phyloP scores from a whole-genome alignment of 441 rosid genomes.

The Pelargonium cotyledonis region DNA sequence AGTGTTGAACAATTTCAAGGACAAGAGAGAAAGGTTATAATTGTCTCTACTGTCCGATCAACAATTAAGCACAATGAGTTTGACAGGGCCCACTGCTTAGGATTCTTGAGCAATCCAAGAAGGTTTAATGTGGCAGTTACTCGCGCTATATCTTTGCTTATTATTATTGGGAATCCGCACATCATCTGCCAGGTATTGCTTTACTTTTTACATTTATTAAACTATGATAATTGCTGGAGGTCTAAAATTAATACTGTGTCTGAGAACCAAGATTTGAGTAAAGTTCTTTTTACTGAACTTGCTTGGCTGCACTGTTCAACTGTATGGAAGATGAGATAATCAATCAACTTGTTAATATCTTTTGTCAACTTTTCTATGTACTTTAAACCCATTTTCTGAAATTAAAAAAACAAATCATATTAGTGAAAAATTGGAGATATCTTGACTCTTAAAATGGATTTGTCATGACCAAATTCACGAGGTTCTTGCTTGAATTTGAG shows the following conservation, averaged over 20 bases:
- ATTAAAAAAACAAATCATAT: neutral
- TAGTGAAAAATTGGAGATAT: no score
- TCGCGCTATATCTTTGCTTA: slow-evolving; percentile 68
- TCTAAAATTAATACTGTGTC: neutral
- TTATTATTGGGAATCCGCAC: slow-evolving; percentile 81
- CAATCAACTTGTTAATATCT: neutral
- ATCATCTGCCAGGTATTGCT: slow-evolving; percentile 60
- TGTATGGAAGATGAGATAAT: neutral
- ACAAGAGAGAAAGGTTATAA: slow-evolving; percentile 73
- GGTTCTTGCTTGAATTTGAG: no score
- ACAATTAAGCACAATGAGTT: slow-evolving; percentile 72
- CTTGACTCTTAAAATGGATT: no score
- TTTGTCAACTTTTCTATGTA: neutral
- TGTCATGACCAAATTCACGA: no score
- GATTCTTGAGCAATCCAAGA: slow-evolving; percentile 80
- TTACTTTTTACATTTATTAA: no score
- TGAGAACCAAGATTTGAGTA: neutral
- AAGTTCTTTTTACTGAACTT: neutral
- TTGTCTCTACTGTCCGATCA: slow-evolving; percentile 84
- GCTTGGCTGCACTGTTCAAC: neutral
- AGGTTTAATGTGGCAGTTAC: slow-evolving; percentile 90
- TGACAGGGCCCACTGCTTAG: slow-evolving; percentile 60
- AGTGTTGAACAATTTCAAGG: slow-evolving; percentile 98
- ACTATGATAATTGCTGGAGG: no score
- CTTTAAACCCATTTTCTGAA: neutral